Evolutionary conservation across 2,329 filamentous ascomycete genomes (phyloP).

Genomic region (Ceratocystis albifundus): DNA sequence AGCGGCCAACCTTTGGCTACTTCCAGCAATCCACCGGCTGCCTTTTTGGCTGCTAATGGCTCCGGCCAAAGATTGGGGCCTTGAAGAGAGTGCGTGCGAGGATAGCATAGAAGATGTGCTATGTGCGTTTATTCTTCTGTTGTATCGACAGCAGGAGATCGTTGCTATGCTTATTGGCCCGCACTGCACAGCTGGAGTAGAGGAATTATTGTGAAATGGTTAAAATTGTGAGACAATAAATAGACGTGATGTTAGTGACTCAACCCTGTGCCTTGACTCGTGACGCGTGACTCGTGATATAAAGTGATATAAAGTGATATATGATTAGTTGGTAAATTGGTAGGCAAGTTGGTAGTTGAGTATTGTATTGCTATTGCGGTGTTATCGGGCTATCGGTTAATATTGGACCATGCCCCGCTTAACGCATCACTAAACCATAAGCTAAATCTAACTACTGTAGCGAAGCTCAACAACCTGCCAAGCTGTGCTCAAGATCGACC

Average conservation of each 20-base stretch:
- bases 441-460: background rate
- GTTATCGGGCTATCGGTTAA: constrained; percentile 5
- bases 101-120: background rate
- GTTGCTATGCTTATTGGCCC: too few relatives aligned
- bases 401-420: background rate
- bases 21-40: constrained; percentile 36
- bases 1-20: constrained; percentile 32
- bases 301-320: background rate
- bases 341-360: too few relatives aligned
- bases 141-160: too few relatives aligned
- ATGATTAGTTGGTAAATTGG: background rate
- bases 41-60: constrained; percentile 42
- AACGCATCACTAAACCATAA: constrained; percentile 2
- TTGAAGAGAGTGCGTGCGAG: constrained; percentile 33
- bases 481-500: background rate
- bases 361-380: constrained; percentile 1
- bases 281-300: too few relatives aligned
- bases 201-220: background rate
- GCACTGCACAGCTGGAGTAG: background rate
- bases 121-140: background rate
- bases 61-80: constrained; percentile 58
- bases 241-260: background rate
- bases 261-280: background rate
- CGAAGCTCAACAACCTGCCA: background rate
- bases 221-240: background rate